Evolutionary conservation across 495 filamentous ascomycete genomes (phyloP).

Genomic region (Thozetella sp.): DNA sequence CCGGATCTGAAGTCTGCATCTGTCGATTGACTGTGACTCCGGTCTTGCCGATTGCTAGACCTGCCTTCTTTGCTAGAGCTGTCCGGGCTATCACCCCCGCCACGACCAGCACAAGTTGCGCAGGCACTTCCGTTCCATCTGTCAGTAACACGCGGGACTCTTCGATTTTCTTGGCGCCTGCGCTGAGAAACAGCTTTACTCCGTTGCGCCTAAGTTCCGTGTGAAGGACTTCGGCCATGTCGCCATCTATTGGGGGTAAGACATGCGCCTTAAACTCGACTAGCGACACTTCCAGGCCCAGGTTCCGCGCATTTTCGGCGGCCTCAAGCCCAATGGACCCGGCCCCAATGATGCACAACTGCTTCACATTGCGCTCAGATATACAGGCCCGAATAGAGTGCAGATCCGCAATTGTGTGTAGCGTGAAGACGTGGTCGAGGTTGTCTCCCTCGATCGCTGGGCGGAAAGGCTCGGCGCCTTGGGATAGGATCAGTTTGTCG

Average conservation of each 20-base stretch:
- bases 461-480: conserved; percentile 21
- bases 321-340: conserved; percentile 35
- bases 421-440: conserved; percentile 20
- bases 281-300: conserved; percentile 21
- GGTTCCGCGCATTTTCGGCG: conserved; percentile 20
- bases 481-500: conserved; percentile 25
- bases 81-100: conserved; percentile 23
- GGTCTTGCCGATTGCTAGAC: conserved; percentile 17
- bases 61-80: conserved; percentile 17
- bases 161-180: conserved; percentile 7
- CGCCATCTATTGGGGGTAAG: conserved; percentile 25
- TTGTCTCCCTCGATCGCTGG: conserved; percentile 17
- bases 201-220: conserved; percentile 19
- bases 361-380: conserved; percentile 3
- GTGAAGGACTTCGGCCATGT: conserved; percentile 24
- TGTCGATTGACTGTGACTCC: conserved; percentile 22
- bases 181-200: conserved; percentile 18
- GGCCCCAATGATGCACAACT: conserved; percentile 24
- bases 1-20: conserved; percentile 31
- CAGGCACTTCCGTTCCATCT: conserved; percentile 6
- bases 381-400: conserved; percentile 16
- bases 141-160: background rate
- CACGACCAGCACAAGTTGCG: conserved; percentile 21
- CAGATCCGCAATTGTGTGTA: conserved; percentile 29
- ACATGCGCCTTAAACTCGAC: conserved; percentile 24